Evolutionary conservation across 345 rosid species (phyloP), one percentile per base, ranked within the genome.

Genomic region (Melaleuca quinquenervia): DNA sequence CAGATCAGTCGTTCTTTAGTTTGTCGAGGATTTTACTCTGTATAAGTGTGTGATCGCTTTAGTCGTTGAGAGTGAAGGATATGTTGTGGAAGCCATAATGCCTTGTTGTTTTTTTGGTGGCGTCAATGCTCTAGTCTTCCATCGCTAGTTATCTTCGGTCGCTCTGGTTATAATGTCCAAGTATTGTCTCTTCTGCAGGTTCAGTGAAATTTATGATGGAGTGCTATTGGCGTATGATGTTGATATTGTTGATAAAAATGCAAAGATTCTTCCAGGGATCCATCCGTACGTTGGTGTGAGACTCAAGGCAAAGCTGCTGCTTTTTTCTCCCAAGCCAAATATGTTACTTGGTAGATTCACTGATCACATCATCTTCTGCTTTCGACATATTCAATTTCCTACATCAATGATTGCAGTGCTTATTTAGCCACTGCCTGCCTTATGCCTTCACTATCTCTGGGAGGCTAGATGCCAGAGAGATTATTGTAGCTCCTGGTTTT

Each of bases 241-340:
- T 51, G 88, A 82, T 76, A 56, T 92, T 88, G 87, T 83, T 22
- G 91, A 93, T 89, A 90, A 91, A 84, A 80, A 48, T 36, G 96
- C 94, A 1, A 91, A 90, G 85, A 93, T 96, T 90, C 95, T 97
- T 53, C 89, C 94, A 3, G 94, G 94, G 60, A 90, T 95, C 87
- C 90, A 90, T 87, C 97, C 98, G 1, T 94, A 93, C 90, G 89
- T 90, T 82, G 94, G 96, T 8, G 94, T 95, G 14, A 91, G 84
- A 82, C 90, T 94, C 32, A 88, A 86, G 84, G 92, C 98, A 41
- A 92, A 90, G 45, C 87, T 97, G 56, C 88, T 96, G 41, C 87
- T 96, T 3, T 97, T 97, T 88, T 91, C 93, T 83, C 99, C 99
- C 15, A 94, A 92, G 90, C 92, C 96, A 7, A 87, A 94, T 83